These are phyloP conservation scores for Brassica incana DNA, from an alignment of 345 rosid genomes.

Conservation along the genomic window DNA sequence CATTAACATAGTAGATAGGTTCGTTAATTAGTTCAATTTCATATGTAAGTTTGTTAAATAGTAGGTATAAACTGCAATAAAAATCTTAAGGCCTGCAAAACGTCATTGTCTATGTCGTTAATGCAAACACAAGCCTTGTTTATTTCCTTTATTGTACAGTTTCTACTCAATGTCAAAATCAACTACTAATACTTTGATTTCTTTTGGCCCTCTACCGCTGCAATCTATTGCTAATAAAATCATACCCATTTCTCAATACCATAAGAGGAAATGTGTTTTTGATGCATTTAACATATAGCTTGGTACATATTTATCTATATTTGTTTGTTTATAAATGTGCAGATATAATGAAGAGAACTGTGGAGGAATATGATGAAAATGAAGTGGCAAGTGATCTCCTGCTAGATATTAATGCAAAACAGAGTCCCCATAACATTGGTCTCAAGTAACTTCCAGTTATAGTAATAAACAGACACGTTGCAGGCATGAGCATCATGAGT, in stretches of 20 bases:
- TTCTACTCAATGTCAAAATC: constrained; percentile 14
- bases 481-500: constrained; percentile 37
- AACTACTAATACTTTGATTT: neutral
- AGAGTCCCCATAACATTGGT: constrained; percentile 41
- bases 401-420: constrained; percentile 36
- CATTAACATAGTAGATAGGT: neutral
- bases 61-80: neutral
- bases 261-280: neutral
- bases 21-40: neutral
- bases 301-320: neutral
- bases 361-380: constrained; percentile 35
- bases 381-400: constrained; percentile 26
- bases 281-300: neutral
- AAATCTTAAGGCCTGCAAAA: neutral
- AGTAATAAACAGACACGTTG: constrained; percentile 38
- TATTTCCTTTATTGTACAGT: neutral
- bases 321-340: neutral
- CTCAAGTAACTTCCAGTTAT: constrained; percentile 39
- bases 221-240: neutral
- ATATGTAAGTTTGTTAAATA: neutral
- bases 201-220: neutral
- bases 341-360: constrained; percentile 11
- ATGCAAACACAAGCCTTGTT: constrained; percentile 23
- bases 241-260: constrained; percentile 7
- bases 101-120: constrained; percentile 26